Evolutionary conservation across 805 yeast genomes (phyloP), one percentile per base, ranked within the genome.

Genomic region (Lipomyces oligophaga): DNA sequence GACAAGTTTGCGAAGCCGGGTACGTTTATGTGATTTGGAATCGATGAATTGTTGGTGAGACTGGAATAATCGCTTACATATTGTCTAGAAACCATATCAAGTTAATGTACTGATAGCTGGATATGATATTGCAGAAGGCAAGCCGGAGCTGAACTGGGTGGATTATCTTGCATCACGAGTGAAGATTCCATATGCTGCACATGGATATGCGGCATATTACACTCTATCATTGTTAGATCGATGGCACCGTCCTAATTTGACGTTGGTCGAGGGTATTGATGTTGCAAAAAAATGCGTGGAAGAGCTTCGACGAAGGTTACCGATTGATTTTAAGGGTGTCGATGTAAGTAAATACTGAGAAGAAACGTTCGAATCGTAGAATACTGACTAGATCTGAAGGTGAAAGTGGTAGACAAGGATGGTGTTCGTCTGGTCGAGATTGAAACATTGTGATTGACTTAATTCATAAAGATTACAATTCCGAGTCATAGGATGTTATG

Each of bases 151-250:
- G 60, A 81, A 84, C 62, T 87, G 90, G 82, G 84, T 93, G 57
- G 98, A 93, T 65, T 93, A 93, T 66, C 71, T 93, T 56, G 98
- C 98, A 5, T 85, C 98, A 2, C 79, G 82, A 57, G 95, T 82
- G 13, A 86, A 82, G 51, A 73, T 93, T 49, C 97, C 98, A 13
- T 93, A 93, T 63, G 96, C 94, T 15, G 97, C 97, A 1, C 98
- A 93, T 65, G 98, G 98, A 10, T 93, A 93, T 63, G 95, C 97
- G n/a, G 95, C 94, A 1, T 93, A 90, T 68, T 93, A 93, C 66
- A 81, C 95, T 26, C 76, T 87, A 66, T 85, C 97, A 1, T 71
- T 90, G 55, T 74, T 93, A 57, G 98, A 93, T 70, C 88, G 83
- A 58, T 96, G 88, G 68, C 88, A 89, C 69, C 77, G 81, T 63